A percentile compares a stretch with the other conserved stretches of the same genome.
phyloP scores from a whole-genome alignment of 2,329 filamentous ascomycete species.

The Stachybotrys echinatus region DNA sequence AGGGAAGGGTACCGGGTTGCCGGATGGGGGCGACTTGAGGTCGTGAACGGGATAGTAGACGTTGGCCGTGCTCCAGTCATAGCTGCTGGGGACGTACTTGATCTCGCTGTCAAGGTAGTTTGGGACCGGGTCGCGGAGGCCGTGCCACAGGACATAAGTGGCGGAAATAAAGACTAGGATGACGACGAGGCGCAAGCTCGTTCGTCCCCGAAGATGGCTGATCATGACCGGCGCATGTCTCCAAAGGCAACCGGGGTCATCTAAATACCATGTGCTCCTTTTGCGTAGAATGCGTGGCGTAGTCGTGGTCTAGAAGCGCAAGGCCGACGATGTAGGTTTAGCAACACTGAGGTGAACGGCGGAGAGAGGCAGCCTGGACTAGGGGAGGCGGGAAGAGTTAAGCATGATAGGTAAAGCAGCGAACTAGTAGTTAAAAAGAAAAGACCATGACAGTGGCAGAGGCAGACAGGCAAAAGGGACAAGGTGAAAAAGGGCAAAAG shows the following conservation, averaged over 20 bases:
- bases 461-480: too few species aligned
- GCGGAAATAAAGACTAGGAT: constrained; percentile 20
- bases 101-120: constrained; percentile 4
- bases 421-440: too few species aligned
- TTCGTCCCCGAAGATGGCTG: constrained; percentile 22
- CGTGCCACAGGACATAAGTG: constrained; percentile 19
- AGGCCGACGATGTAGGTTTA: too few species aligned
- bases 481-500: too few species aligned
- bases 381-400: too few species aligned
- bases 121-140: not conserved
- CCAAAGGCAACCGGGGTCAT: not conserved
- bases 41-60: constrained; percentile 25
- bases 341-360: too few species aligned
- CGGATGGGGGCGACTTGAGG: constrained; percentile 27
- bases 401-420: too few species aligned
- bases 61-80: constrained; percentile 29
- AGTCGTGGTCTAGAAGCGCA: not conserved
- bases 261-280: not conserved
- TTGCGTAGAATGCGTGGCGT: not conserved
- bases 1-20: constrained; percentile 24
- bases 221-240: constrained; percentile 18
- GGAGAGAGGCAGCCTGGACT: too few species aligned
- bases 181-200: constrained; percentile 24
- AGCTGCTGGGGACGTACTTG: constrained; percentile 28
- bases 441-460: too few species aligned